phyloP scores from a whole-genome alignment of 805 yeast genomes.

The Candida boidinii region DNA sequence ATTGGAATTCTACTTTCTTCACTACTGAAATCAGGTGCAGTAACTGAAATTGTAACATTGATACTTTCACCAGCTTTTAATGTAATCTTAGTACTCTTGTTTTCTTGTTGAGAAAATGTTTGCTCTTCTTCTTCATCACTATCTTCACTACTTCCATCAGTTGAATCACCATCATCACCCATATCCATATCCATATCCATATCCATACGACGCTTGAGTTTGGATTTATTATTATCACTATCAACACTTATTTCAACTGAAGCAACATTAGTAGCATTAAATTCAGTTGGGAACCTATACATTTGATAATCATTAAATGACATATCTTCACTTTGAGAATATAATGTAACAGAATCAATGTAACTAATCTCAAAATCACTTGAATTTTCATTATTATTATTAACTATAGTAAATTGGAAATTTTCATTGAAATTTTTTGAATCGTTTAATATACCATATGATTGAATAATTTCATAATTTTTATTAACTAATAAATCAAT shows the following conservation, averaged over 20 bases:
- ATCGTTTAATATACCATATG: slow-evolving; percentile 3
- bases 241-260: too few relatives aligned
- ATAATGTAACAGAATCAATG: slow-evolving; percentile 2
- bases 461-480: slow-evolving; percentile 1
- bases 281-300: slow-evolving; percentile 2
- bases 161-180: neutral
- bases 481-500: neutral
- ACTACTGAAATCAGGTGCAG: slow-evolving; percentile 1
- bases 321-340: slow-evolving; percentile 1
- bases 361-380: slow-evolving; percentile 1
- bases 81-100: too few relatives aligned
- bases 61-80: neutral
- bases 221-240: too few relatives aligned
- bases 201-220: too few relatives aligned
- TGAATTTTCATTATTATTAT: neutral
- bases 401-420: slow-evolving; percentile 3
- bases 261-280: neutral
- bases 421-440: neutral
- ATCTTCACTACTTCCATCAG: slow-evolving; percentile 1
- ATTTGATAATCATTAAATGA: slow-evolving; percentile 1
- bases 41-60: slow-evolving; percentile 1
- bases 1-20: slow-evolving; percentile 3
- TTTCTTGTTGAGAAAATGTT: too few relatives aligned
- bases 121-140: too few relatives aligned
- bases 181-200: too few relatives aligned